phyloP scores from a whole-genome alignment of 768 basidiomycete species.

The Serendipita vermifera region DNA sequence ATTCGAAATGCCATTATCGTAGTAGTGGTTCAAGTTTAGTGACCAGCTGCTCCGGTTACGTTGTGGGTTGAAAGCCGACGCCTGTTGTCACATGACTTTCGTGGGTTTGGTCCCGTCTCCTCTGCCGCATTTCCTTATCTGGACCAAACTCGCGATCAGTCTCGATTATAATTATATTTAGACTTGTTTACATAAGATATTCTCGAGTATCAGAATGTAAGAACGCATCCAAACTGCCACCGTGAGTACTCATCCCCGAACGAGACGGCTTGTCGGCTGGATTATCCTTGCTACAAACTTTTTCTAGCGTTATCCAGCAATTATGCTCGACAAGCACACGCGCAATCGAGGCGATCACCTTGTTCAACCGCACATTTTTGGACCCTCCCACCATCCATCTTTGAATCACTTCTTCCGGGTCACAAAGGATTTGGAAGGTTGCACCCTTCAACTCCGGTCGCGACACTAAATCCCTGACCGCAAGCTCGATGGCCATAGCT shows the following conservation, averaged over 20 bases:
- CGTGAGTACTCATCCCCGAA: background rate
- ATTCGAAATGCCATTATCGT: constrained; percentile 45
- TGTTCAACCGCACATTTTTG: background rate
- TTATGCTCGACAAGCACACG: background rate
- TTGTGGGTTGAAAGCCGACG: background rate
- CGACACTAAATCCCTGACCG: background rate
- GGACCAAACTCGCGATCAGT: background rate
- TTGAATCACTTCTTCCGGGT: background rate
- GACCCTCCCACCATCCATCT: background rate
- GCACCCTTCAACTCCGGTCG: background rate
- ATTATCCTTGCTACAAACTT: background rate
- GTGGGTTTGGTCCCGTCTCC: constrained; percentile 6
- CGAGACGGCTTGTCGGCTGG: background rate
- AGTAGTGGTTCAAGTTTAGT: background rate
- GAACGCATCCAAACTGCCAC: background rate
- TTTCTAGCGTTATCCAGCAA: background rate
- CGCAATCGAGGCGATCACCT: background rate
- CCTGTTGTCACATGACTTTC: background rate
- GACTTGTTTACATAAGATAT: background rate
- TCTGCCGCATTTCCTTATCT: background rate
- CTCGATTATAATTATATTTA: background rate
- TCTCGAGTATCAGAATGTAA: background rate
- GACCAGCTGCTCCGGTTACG: background rate
- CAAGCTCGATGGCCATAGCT: background rate
- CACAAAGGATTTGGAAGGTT: background rate